Conservation (phyloP, 768 basidiomycete genomes). For the Lentinula sp. region DNA sequence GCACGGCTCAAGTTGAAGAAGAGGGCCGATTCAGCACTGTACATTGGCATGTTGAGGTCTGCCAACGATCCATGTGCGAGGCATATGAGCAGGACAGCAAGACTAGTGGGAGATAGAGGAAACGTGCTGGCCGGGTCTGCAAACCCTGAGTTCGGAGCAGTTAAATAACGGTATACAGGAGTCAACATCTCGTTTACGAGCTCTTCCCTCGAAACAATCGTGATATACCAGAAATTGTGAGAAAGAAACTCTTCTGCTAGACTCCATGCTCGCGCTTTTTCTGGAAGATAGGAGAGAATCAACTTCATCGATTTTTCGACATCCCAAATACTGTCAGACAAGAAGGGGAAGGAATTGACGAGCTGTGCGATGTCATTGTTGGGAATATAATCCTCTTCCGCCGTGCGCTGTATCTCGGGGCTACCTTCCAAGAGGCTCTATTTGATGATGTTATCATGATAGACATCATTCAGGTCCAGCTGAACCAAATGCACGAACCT, state of each 20-base stretch:
- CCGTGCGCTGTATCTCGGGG: neutral
- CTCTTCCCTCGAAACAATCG: neutral
- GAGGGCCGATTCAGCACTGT: slow-evolving; percentile 12
- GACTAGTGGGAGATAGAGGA: slow-evolving; percentile 16
- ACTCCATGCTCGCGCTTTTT: slow-evolving; percentile 29
- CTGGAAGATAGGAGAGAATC: slow-evolving; percentile 21
- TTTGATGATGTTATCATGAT: neutral
- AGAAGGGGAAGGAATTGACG: slow-evolving; percentile 19
- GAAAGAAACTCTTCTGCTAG: slow-evolving; percentile 39
- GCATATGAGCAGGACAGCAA: slow-evolving; percentile 23
- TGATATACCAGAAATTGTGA: slow-evolving; percentile 19
- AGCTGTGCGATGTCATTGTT: slow-evolving; percentile 17
- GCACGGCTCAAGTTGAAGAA: slow-evolving; percentile 12
- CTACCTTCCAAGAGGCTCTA: neutral
- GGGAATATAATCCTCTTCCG: slow-evolving; percentile 6
- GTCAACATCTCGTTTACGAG: slow-evolving; percentile 33
- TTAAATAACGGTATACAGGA: slow-evolving; percentile 12
- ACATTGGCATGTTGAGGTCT: slow-evolving; percentile 28
- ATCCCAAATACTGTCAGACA: slow-evolving; percentile 13
- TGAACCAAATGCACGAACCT: neutral
- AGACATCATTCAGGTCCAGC: neutral
- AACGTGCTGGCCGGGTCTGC: neutral
- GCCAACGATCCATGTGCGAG: slow-evolving; percentile 29
- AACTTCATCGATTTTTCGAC: slow-evolving; percentile 13
- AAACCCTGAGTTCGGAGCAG: slow-evolving; percentile 16